A percentile compares a stretch with the other conserved stretches of the same genome.
Evolutionary conservation across 164 flowering plant species (phyloP).

Genomic region (Saururus chinensis): DNA sequence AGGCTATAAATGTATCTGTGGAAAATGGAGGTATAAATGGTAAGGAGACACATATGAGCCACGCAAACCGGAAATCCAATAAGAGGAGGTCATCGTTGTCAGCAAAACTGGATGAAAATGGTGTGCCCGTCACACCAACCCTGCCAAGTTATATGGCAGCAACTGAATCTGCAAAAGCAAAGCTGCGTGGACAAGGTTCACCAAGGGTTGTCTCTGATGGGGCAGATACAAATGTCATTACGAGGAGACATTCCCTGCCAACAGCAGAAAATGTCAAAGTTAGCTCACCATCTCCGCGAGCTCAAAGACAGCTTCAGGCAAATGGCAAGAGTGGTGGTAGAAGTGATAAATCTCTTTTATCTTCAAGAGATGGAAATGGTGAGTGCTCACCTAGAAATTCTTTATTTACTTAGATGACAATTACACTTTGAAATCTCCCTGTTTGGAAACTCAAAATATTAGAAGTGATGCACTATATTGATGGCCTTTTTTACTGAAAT

Average conservation of each 20-base stretch:
- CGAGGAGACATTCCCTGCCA: conserved; percentile 66
- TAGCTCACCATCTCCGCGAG: conserved; percentile 42
- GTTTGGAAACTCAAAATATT: too few relatives aligned
- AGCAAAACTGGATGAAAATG: conserved; percentile 69
- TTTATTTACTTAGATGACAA: too few relatives aligned
- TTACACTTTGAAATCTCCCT: too few relatives aligned
- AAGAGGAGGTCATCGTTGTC: conserved; percentile 38
- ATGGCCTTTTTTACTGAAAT: neutral
- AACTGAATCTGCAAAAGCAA: conserved; percentile 80
- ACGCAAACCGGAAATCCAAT: conserved; percentile 37
- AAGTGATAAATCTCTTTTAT: conserved; percentile 31
- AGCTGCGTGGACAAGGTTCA: conserved; percentile 53
- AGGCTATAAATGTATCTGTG: conserved; percentile 24
- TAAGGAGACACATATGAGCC: conserved; percentile 38
- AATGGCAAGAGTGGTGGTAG: conserved; percentile 30
- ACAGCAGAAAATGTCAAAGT: conserved; percentile 41
- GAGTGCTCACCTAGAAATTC: conserved; percentile 12
- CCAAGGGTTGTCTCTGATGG: conserved; percentile 36
- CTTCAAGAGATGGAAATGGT: conserved; percentile 65
- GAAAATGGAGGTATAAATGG: conserved; percentile 26
- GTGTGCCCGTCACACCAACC: conserved; percentile 41
- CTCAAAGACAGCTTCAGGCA: conserved; percentile 28
- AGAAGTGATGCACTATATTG: neutral
- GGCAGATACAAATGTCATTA: conserved; percentile 32
- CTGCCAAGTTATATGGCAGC: conserved; percentile 87